These are phyloP conservation scores for Geotrichum citri-aurantii DNA, from an alignment of 1,139 yeast genomes.

Conservation along the genomic window DNA sequence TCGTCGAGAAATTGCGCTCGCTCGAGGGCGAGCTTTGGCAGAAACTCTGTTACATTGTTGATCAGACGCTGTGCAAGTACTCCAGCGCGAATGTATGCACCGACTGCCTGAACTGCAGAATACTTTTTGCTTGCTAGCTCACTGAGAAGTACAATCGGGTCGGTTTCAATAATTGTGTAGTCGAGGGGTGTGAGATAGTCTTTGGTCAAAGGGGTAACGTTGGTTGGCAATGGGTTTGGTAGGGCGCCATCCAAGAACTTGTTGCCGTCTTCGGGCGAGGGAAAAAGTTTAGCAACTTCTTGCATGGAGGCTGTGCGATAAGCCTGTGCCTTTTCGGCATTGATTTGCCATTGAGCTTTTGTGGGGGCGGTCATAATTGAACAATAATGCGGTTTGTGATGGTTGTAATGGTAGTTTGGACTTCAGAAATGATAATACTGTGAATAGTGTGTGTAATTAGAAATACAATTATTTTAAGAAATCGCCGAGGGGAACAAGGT, in stretches of 20 bases:
- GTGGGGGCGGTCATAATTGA: neutral
- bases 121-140: slow-evolving; percentile 41
- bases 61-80: slow-evolving; percentile 54
- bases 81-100: slow-evolving; percentile 54
- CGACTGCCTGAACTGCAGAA: slow-evolving; percentile 42
- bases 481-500: no score
- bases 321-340: slow-evolving; percentile 11
- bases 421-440: no score
- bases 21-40: slow-evolving; percentile 32
- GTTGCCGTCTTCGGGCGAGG: slow-evolving; percentile 26
- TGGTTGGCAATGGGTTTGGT: slow-evolving; percentile 29
- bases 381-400: neutral
- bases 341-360: slow-evolving; percentile 12
- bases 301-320: slow-evolving; percentile 30
- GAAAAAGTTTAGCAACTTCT: slow-evolving; percentile 26
- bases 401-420: no score
- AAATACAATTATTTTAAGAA: no score
- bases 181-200: slow-evolving; percentile 26
- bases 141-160: slow-evolving; percentile 34
- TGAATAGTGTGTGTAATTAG: no score
- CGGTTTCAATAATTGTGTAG: slow-evolving; percentile 29
- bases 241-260: slow-evolving; percentile 22
- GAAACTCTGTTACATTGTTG: slow-evolving; percentile 34
- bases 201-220: slow-evolving; percentile 28
- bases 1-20: slow-evolving; percentile 46